A percentile compares a stretch with the other conserved stretches of the same genome.
These are phyloP conservation scores for Fusarium sp. DNA, from an alignment of 2,329 filamentous ascomycete genomes.

Conservation along the genomic window DNA sequence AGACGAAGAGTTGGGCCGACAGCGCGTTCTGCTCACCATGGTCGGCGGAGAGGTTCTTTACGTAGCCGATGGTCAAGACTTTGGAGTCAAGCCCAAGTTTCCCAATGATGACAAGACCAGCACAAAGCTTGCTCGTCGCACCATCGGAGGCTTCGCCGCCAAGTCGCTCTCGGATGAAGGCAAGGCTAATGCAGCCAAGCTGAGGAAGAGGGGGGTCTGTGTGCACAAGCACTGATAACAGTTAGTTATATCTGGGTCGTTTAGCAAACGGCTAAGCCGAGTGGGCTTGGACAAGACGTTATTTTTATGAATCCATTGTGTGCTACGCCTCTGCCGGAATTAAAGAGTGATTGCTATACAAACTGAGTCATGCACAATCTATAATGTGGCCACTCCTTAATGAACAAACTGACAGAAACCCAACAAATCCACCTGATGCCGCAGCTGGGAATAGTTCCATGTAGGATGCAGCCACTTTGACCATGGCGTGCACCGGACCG, in stretches of 20 bases:
- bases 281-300: not conserved
- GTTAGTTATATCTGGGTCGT: not conserved
- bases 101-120: constrained; percentile 36
- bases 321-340: not conserved
- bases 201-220: constrained; percentile 35
- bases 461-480: not conserved
- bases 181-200: constrained; percentile 13
- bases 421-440: not conserved
- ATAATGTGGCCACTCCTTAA: not conserved
- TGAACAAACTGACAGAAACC: not conserved
- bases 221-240: constrained; percentile 31
- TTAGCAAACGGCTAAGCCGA: not conserved
- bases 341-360: not conserved
- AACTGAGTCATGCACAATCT: not conserved
- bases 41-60: constrained; percentile 44
- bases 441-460: not conserved
- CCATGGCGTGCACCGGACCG: not conserved
- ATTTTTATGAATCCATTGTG: not conserved
- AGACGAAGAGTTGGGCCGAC: constrained; percentile 38
- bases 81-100: constrained; percentile 41
- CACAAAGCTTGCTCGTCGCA: constrained; percentile 27
- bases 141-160: constrained; percentile 34
- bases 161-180: constrained; percentile 22
- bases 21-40: constrained; percentile 43
- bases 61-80: constrained; percentile 38